These are phyloP conservation scores for Gillenia trifoliata DNA, from an alignment of 306 rosid genomes.

Conservation along the genomic window DNA sequence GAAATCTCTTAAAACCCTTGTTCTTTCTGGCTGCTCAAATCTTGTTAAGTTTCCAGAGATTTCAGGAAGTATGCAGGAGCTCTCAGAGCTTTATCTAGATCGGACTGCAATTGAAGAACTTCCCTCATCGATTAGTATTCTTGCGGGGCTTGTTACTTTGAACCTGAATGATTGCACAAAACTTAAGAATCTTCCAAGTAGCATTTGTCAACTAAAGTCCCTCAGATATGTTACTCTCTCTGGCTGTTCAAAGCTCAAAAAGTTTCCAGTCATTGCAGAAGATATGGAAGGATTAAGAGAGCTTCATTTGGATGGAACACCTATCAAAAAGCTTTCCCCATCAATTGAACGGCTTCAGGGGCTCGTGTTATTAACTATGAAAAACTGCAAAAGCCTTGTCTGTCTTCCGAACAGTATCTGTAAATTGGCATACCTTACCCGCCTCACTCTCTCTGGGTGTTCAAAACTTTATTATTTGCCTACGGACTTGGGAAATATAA, in stretches of 20 bases:
- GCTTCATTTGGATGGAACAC: background rate
- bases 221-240: background rate
- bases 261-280: background rate
- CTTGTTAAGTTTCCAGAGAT: constrained; percentile 3
- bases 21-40: constrained; percentile 2
- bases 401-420: too few species aligned
- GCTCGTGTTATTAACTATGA: too few species aligned
- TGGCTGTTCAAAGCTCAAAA: background rate
- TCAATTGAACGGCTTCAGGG: background rate
- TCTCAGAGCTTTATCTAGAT: background rate
- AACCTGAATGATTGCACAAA: background rate
- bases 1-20: background rate
- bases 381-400: too few species aligned
- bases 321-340: background rate
- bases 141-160: background rate
- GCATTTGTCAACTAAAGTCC: background rate
- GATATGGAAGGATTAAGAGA: background rate
- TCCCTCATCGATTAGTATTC: background rate
- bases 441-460: too few species aligned
- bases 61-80: background rate
- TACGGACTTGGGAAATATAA: too few species aligned
- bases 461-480: too few species aligned
- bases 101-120: constrained; percentile 4
- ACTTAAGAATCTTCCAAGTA: constrained; percentile 1
- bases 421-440: too few species aligned